Conservation (phyloP, 495 filamentous ascomycete species). For the Podospora appendiculata region DNA sequence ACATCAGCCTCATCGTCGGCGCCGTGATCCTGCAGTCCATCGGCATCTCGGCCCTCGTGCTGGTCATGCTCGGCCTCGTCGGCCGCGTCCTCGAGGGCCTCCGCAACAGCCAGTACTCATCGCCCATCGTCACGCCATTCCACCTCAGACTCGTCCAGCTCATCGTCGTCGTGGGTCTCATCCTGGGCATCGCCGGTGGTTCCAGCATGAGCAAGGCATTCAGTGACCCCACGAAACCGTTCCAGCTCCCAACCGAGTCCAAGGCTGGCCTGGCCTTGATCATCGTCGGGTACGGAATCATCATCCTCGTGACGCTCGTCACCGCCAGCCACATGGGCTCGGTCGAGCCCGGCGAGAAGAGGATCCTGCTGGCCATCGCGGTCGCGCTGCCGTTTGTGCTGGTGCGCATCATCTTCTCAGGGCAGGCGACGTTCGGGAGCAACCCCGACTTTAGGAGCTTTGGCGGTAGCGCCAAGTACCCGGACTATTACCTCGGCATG, state of each 20-base stretch:
- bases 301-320: constrained; percentile 13
- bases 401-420: constrained; percentile 27
- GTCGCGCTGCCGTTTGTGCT: constrained; percentile 29
- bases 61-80: constrained; percentile 20
- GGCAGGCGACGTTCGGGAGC: constrained; percentile 15
- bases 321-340: constrained; percentile 13
- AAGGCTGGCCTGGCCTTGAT: constrained; percentile 19
- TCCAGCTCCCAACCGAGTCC: constrained; percentile 12
- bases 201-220: constrained; percentile 3
- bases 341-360: constrained; percentile 25
- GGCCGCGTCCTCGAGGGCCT: constrained; percentile 21
- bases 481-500: constrained; percentile 21
- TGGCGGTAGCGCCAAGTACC: constrained; percentile 16
- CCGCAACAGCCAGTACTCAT: not conserved
- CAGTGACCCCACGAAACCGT: constrained; percentile 3
- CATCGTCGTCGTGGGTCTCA: constrained; percentile 18
- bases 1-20: constrained; percentile 19
- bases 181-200: constrained; percentile 27
- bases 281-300: constrained; percentile 20
- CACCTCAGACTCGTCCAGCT: constrained; percentile 17
- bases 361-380: constrained; percentile 22
- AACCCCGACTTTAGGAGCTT: constrained; percentile 19
- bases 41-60: constrained; percentile 26
- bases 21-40: constrained; percentile 20
- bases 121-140: constrained; percentile 12